Evolutionary conservation across 148 eudicot species (phyloP), one percentile per base, ranked within the genome.

Genomic region (Rhododendron ovatum): DNA sequence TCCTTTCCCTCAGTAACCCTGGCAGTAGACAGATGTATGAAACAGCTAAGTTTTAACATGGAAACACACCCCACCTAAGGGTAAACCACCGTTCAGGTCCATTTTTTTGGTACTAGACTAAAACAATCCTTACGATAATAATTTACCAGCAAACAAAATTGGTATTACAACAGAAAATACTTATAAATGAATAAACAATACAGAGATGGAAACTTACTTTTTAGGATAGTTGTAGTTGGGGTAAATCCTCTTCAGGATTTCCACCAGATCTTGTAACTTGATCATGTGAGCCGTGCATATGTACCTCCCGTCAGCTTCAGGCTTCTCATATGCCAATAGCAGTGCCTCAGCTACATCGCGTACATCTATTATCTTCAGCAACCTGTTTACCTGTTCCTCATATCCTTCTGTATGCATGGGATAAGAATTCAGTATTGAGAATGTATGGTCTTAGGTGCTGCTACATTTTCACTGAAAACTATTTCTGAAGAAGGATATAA

Each of bases 321-420:
- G 94, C 88, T 89, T 93, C 91, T 96, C 95, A 86, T 90, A 94
- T 45, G 88, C 91, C 91, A 95, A 82, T 59, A 92, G 85, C 67
- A 95, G 80, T 47, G 98, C 96, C 84, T 92, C 95, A 74, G 90
- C 94, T 37, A 94, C 88, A 91, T 95, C 99, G 24, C 99, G 96
- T 48, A 91, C 99, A 82, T 96, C 98, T 84, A 95, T 93, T 26
- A 93, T 86, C 84, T 26, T 18, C 82, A 92, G 79, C 20, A 67
- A 22, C 88, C 75, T 91, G 91, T 93, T 92, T 89, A 89, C 94
- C 57, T 75, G 12, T 33, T 92, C 87, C 59, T 91, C 91, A 30
- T 63, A 84, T 74, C 94, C 93, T 78, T 93, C 95, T 93, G 91
- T 43, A 30, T 48, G 30, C 74, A n/a, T 59, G 4, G 14, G 57